Evolutionary conservation across 2,329 filamentous ascomycete species (phyloP).

Genomic region (Colletotrichum trifolii): DNA sequence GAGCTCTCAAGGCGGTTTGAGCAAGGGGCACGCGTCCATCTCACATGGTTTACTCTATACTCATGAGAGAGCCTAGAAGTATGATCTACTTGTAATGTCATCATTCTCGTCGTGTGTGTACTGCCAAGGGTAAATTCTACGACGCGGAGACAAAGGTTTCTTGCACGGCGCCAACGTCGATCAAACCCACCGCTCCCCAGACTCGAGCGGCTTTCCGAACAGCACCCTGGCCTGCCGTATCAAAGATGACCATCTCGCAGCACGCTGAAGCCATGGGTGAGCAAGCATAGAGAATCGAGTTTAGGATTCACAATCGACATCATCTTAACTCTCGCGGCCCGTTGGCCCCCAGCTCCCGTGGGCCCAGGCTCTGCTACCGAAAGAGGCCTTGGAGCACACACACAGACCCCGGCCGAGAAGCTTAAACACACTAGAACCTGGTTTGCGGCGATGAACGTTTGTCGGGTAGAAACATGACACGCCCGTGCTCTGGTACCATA

Average conservation of each 20-base stretch:
- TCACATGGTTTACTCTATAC: not conserved
- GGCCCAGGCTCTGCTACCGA: constrained; percentile 21
- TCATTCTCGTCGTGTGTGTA: no score
- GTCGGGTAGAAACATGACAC: constrained; percentile 29
- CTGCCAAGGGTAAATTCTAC: not conserved
- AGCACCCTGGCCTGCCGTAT: not conserved
- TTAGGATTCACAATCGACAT: no score
- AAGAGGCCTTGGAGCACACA: not conserved
- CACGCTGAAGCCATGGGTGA: no score
- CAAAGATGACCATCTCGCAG: no score
- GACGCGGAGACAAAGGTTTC: constrained; percentile 14
- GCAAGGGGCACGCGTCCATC: not conserved
- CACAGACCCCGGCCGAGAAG: constrained; percentile 15
- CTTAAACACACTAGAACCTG: constrained; percentile 12
- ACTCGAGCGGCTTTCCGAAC: not conserved
- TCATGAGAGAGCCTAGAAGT: not conserved
- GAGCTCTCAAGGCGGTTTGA: constrained; percentile 3
- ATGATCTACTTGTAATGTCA: no score
- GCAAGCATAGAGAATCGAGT: no score
- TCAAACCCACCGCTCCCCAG: constrained; percentile 24
- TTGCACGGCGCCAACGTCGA: constrained; percentile 11
- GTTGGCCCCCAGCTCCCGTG: not conserved
- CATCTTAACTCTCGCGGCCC: no score
- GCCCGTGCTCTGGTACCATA: not conserved
- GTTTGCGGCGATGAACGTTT: constrained; percentile 29